A percentile compares a stretch with the other conserved stretches of the same genome.
phyloP scores from a whole-genome alignment of 2,329 filamentous ascomycete genomes.

The Aspergillus fructus region DNA sequence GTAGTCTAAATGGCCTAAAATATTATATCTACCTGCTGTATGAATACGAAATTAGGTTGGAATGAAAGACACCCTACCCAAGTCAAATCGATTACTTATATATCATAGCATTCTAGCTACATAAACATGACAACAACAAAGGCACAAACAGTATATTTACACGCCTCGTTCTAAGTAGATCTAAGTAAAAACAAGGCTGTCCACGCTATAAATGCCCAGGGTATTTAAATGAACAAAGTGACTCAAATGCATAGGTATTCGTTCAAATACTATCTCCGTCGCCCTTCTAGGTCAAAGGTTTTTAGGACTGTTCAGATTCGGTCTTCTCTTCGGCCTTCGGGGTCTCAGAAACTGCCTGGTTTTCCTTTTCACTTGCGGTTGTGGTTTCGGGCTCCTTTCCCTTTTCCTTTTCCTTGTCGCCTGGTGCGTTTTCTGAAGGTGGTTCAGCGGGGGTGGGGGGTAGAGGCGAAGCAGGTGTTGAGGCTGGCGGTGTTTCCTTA shows the following conservation, averaged over 20 bases:
- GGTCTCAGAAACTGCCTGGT: neutral
- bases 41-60: too few species aligned
- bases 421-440: neutral
- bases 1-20: too few species aligned
- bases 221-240: neutral
- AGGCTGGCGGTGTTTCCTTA: constrained; percentile 21
- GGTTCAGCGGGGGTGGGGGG: neutral
- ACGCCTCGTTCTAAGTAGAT: neutral
- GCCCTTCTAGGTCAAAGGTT: neutral
- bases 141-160: constrained; percentile 5
- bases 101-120: neutral
- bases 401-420: constrained; percentile 4
- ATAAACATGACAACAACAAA: neutral
- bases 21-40: too few species aligned
- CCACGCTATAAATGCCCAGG: constrained; percentile 20
- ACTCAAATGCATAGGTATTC: neutral
- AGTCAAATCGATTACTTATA: neutral
- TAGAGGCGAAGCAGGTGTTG: constrained; percentile 21
- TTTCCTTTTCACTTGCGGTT: constrained; percentile 14
- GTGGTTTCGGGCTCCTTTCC: constrained; percentile 8
- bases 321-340: neutral
- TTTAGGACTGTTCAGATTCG: neutral
- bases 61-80: neutral
- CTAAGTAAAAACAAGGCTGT: constrained; percentile 4
- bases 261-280: neutral